phyloP scores from a whole-genome alignment of 495 filamentous ascomycete species.

The Recurvomyces mirabilis region DNA sequence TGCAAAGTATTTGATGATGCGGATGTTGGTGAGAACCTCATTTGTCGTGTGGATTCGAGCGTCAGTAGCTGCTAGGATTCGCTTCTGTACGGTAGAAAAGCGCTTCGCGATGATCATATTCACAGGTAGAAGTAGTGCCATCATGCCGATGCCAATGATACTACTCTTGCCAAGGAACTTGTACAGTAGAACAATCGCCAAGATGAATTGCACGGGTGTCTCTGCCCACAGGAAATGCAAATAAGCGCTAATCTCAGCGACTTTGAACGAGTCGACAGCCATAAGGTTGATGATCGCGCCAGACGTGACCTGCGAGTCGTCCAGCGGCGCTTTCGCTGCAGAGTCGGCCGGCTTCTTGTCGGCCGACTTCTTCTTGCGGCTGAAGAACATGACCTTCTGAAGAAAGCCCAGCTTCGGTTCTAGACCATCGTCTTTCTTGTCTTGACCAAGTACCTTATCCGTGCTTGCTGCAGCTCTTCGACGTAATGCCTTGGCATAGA shows the following conservation, averaged over 20 bases:
- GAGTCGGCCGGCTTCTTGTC: conserved; percentile 31
- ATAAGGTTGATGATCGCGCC: conserved; percentile 98
- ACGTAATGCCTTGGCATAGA: conserved; percentile 93
- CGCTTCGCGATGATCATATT: conserved; percentile 76
- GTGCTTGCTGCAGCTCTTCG: conserved; percentile 72
- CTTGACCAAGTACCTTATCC: conserved; percentile 54
- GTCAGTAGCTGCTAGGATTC: conserved; percentile 89
- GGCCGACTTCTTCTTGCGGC: conserved; percentile 45
- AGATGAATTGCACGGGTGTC: conserved; percentile 69
- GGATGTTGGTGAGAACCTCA: conserved; percentile 92
- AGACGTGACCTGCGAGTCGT: conserved; percentile 69
- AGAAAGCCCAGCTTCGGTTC: conserved; percentile 37
- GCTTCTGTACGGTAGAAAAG: conserved; percentile 75
- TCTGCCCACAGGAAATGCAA: conserved; percentile 81
- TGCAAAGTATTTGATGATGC: conserved; percentile 99
- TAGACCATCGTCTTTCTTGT: conserved; percentile 26
- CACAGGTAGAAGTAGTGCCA: conserved; percentile 77
- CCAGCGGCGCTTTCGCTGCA: conserved; percentile 12
- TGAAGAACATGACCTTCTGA: conserved; percentile 42
- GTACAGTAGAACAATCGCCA: conserved; percentile 70
- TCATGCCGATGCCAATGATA: conserved; percentile 85
- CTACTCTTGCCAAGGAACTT: conserved; percentile 83
- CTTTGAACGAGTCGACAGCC: conserved; percentile 98
- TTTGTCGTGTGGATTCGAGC: conserved; percentile 94
- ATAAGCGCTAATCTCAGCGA: conserved; percentile 85